Evolutionary conservation across 352 stramenopile genomes (phyloP).

Genomic region (Globisporangium middletonii): DNA sequence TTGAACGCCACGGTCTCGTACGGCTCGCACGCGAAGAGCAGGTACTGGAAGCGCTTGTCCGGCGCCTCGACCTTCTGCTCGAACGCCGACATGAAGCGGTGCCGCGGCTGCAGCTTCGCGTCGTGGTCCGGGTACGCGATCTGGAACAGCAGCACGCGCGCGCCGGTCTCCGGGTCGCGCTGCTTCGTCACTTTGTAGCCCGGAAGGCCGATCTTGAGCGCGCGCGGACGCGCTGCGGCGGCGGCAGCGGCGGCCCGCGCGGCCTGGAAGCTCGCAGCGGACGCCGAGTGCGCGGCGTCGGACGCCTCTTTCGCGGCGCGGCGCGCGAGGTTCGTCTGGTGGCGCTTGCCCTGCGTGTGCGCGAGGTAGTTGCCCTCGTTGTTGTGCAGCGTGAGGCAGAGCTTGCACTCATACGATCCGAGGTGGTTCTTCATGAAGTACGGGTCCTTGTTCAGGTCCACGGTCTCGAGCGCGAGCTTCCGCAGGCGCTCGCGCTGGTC

Average conservation of each 20-base stretch:
- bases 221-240: constrained; percentile 47
- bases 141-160: constrained; percentile 90
- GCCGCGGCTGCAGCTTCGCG: constrained; percentile 90
- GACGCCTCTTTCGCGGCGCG: constrained; percentile 84
- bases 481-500: constrained; percentile 95
- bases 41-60: constrained; percentile 94
- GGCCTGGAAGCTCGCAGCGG: constrained; percentile 36
- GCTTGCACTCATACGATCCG: constrained; percentile 98
- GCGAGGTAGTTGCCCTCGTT: constrained; percentile 99
- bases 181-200: constrained; percentile 98
- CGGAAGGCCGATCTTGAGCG: constrained; percentile 94
- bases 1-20: constrained; percentile 99
- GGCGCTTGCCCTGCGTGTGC: constrained; percentile 98
- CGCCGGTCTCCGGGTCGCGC: constrained; percentile 72
- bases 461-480: constrained; percentile 97
- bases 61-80: constrained; percentile 97
- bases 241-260: constrained; percentile 32
- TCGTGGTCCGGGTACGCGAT: constrained; percentile 97
- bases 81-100: constrained; percentile 99
- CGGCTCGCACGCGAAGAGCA: constrained; percentile 97
- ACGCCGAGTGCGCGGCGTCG: constrained; percentile 44
- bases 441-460: constrained; percentile 98
- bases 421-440: constrained; percentile 99
- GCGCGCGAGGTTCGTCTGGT: constrained; percentile 95
- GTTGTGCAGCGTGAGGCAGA: constrained; percentile 98